Evolutionary conservation across 257 asterid genomes (phyloP).

Genomic region (Phtheirospermum japonicum): DNA sequence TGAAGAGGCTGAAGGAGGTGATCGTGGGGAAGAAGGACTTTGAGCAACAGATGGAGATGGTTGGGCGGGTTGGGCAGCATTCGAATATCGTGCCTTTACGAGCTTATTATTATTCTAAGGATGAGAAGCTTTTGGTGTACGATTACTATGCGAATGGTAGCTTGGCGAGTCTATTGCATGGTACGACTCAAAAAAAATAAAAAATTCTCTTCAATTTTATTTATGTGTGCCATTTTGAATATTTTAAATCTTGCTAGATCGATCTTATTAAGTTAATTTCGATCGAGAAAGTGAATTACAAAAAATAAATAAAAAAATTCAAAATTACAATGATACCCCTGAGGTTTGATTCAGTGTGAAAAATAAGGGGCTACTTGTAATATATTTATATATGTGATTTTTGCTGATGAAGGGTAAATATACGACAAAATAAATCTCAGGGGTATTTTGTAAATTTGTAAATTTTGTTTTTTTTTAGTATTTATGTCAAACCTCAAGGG

Average conservation of each 20-base stretch:
- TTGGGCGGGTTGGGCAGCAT: conserved; percentile 84
- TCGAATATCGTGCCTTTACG: conserved; percentile 70
- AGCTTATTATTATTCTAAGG: conserved; percentile 96
- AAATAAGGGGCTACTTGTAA: no score
- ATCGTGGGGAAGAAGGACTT: conserved; percentile 87
- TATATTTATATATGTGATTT: no score
- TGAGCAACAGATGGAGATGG: conserved; percentile 91
- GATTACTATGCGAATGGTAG: conserved; percentile 75
- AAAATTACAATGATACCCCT: no score
- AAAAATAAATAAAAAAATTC: no score
- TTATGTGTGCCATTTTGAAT: not conserved
- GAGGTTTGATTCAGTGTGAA: no score
- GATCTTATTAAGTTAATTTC: no score
- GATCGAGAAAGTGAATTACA: not conserved
- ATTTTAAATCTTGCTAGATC: no score
- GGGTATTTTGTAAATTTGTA: no score
- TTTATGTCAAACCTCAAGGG: no score
- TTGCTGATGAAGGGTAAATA: no score
- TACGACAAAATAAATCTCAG: no score
- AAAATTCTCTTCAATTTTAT: not conserved
- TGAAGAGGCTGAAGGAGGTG: conserved; percentile 86
- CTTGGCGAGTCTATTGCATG: conserved; percentile 76
- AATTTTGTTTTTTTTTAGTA: no score
- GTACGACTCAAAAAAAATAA: conserved; percentile 51
- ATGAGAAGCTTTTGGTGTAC: conserved; percentile 85